These are phyloP conservation scores for Aplosporella prunicola DNA, from an alignment of 2,329 filamentous ascomycete genomes.

Conservation along the genomic window DNA sequence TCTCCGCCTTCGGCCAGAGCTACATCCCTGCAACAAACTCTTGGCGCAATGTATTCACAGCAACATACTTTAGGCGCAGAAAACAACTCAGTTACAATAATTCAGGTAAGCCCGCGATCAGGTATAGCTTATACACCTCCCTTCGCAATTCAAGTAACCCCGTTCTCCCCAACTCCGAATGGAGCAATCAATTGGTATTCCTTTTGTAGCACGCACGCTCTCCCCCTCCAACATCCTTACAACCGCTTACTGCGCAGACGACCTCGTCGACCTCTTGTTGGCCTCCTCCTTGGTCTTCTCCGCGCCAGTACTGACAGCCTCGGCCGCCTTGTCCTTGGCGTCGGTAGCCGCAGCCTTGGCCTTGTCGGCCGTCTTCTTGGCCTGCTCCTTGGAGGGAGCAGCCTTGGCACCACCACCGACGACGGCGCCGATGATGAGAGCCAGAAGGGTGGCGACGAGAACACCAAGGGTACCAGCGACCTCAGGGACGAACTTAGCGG, in stretches of 20 bases:
- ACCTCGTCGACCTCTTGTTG: slow-evolving; percentile 50
- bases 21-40: no score
- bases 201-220: no score
- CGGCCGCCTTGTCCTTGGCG: slow-evolving; percentile 61
- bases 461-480: slow-evolving; percentile 72
- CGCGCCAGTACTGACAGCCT: slow-evolving; percentile 49
- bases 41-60: no score
- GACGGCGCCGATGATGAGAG: slow-evolving; percentile 60
- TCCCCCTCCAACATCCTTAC: slow-evolving; percentile 1
- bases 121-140: no score
- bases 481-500: slow-evolving; percentile 83
- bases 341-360: slow-evolving; percentile 61
- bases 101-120: no score
- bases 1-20: no score
- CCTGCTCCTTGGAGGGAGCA: slow-evolving; percentile 53
- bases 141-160: no score
- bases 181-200: no score
- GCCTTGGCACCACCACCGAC: slow-evolving; percentile 53
- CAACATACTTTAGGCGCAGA: no score
- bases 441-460: slow-evolving; percentile 58
- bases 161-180: no score
- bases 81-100: no score
- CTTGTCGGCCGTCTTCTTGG: slow-evolving; percentile 64
- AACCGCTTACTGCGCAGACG: slow-evolving; percentile 22
- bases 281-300: slow-evolving; percentile 66